Conservation (phyloP, 495 filamentous ascomycete genomes). For the Sordaria brevicollis region DNA sequence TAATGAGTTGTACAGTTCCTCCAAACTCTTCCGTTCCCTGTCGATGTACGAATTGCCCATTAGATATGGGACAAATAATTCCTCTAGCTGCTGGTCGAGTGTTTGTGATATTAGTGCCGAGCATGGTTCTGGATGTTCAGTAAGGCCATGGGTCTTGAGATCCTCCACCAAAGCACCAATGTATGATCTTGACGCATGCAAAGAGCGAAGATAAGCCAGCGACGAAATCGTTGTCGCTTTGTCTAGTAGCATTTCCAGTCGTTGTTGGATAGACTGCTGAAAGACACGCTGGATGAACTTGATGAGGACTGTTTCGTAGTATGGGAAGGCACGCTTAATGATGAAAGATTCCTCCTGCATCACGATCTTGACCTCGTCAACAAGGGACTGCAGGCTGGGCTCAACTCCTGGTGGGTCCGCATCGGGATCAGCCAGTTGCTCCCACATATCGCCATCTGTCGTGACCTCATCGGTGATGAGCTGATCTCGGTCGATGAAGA, state of each 20-base stretch:
- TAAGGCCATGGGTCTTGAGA: constrained; percentile 86
- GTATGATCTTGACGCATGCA: constrained; percentile 82
- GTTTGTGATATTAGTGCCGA: constrained; percentile 76
- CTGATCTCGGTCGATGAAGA: constrained; percentile 91
- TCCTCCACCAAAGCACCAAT: constrained; percentile 82
- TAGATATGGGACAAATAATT: constrained; percentile 92
- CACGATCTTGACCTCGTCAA: constrained; percentile 91
- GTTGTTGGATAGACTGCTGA: constrained; percentile 94
- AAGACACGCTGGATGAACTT: constrained; percentile 93
- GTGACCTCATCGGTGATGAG: constrained; percentile 84
- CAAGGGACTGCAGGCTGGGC: constrained; percentile 76
- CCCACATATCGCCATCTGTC: constrained; percentile 73
- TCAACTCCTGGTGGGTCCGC: constrained; percentile 84
- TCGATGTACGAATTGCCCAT: constrained; percentile 93
- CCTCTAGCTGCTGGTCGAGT: constrained; percentile 92
- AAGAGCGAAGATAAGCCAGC: constrained; percentile 78
- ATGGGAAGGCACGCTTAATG: constrained; percentile 91
- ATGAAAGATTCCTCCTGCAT: constrained; percentile 94
- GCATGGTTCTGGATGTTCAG: constrained; percentile 85
- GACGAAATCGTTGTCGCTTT: constrained; percentile 86
- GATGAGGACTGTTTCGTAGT: constrained; percentile 83
- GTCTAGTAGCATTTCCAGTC: constrained; percentile 90
- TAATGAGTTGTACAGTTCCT: constrained; percentile 85
- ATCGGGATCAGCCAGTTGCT: constrained; percentile 88
- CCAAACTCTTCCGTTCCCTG: constrained; percentile 76